Base-by-base conservation (phyloP, 306 rosid genomes). In the Albizia julibrissin region DNA sequence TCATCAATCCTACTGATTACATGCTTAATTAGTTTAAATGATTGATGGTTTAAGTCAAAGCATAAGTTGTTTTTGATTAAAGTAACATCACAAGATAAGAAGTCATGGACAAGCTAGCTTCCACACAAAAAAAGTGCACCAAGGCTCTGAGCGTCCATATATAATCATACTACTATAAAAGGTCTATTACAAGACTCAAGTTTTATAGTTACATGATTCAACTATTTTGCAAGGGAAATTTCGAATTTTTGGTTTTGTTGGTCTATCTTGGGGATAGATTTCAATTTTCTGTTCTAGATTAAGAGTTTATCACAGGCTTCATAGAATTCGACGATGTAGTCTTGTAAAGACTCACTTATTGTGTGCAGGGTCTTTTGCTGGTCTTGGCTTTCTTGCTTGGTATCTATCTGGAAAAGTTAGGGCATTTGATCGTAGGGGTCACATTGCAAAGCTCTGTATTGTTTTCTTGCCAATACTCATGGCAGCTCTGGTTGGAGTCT, bases 351-450 rank as follows among this genome's bases (percentile, higher is more conserved):
- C 47, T 66, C 46, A 75, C 81, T 46, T 88, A 42, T 80, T 87
- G 47, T 65, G 72, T 85, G 85, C 86, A 93, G 94, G 94, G 93
- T 91, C 97, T 72, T 93, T 93, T 34, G 92, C 96, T 1, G 98
- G 96, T 66, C 98, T 93, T 85, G 88, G 91, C 77, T 91, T 86
- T 80, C 84, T 91, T 79, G 90, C 93, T 64, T 89, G 91, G 92
- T 93, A 91, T 83, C 70, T 91, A 43, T 86, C 94, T 12, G 98
- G 98, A 47, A 93, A 91, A 91, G 24, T 89, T 50, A 84, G 82
- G 75, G 93, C 46, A 79, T 93, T 91, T 84, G 97, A 93, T 76
- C 93, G 85, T 27, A 84, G 84, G 52, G 97, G 98, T 26, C 96
- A 91, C 83, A 81, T 90, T 50, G 94, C 91, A 52, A 93, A 93